Evolutionary conservation across 768 basidiomycete species (phyloP), one percentile per base, ranked within the genome.

Genomic region (Nevesoporus exiguus): DNA sequence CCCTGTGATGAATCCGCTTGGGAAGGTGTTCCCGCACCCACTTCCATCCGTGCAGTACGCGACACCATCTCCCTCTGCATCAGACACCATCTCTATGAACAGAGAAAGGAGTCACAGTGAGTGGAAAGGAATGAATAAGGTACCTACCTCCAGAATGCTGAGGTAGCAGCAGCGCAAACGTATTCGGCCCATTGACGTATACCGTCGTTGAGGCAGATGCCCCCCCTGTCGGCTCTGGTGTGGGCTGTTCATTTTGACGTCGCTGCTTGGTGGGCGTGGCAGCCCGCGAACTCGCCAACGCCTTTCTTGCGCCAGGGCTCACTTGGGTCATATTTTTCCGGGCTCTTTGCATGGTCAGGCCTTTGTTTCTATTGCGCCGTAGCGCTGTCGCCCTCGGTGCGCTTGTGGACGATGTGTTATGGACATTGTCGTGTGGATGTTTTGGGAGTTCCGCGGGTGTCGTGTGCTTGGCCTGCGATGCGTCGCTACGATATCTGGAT

Each of bases 181-280:
- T 55, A 8, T 61, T 57, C 17, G 47, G 59, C 31, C 55, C 61
- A 5, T 31, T 55, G 49, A 70, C 69, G 54, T 73, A 72, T 25
- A 77, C 71, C 0, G 74, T 77, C 6, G 73, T 76, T 24, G 61
- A 55, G 7, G 57, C 7, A 0, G 71, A 71, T 2, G 71, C 51
- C 0, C 57, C 51, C 2, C 73, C 75, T 1, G 76, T 77, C 3
- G 76, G 75, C 42, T 69, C 65, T 3, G 76, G 76, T 2, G 76
- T 77, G 0, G 76, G 77, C 19, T 61, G 55, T 7, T 54, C 59
- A 31, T 68, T 55, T 31, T 53, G 68, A 22, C 66, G 63, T n/a
- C 59, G 64, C 40, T 14, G 34, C 24, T 42, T 54, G 22, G 63
- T 65, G 0, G 61, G 58, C 4, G 63, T 56, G 37, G 56, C 49